Percentiles rank a stretch among this genome's conserved stretches.
These are phyloP conservation scores for Chenopodium formosanum DNA, from an alignment of 148 eudicot genomes.

Conservation along the genomic window DNA sequence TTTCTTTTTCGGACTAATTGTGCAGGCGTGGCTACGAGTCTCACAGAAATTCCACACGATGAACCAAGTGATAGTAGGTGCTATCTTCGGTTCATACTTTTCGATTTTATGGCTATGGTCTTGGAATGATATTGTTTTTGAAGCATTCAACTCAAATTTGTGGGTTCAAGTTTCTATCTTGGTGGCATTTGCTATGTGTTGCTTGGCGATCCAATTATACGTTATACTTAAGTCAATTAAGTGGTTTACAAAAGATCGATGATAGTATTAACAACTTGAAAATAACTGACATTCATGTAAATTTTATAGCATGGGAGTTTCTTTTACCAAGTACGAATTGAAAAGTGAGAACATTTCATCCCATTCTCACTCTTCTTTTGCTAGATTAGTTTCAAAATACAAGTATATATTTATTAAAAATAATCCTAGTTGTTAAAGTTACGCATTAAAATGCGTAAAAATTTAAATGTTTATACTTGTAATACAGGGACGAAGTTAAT, in stretches of 20 bases:
- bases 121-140: slow-evolving; percentile 52
- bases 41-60: slow-evolving; percentile 58
- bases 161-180: slow-evolving; percentile 57
- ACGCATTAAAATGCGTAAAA: too few species aligned
- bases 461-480: not conserved
- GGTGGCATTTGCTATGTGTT: slow-evolving; percentile 39
- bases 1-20: not conserved
- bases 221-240: slow-evolving; percentile 27
- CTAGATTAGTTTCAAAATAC: too few species aligned
- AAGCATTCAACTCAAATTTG: slow-evolving; percentile 47
- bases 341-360: not conserved
- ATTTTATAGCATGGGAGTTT: not conserved
- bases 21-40: slow-evolving; percentile 92
- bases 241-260: slow-evolving; percentile 40
- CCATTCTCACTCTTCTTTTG: not conserved
- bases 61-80: slow-evolving; percentile 79
- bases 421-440: too few species aligned
- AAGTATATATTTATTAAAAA: too few species aligned
- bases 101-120: slow-evolving; percentile 74
- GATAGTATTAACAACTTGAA: not conserved
- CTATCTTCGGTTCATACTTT: slow-evolving; percentile 54
- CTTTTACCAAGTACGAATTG: not conserved
- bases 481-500: too few species aligned
- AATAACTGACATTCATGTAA: not conserved
- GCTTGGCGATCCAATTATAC: slow-evolving; percentile 41